Base-by-base conservation (phyloP, 2,329 filamentous ascomycete species). In the Claviceps spartinae region DNA sequence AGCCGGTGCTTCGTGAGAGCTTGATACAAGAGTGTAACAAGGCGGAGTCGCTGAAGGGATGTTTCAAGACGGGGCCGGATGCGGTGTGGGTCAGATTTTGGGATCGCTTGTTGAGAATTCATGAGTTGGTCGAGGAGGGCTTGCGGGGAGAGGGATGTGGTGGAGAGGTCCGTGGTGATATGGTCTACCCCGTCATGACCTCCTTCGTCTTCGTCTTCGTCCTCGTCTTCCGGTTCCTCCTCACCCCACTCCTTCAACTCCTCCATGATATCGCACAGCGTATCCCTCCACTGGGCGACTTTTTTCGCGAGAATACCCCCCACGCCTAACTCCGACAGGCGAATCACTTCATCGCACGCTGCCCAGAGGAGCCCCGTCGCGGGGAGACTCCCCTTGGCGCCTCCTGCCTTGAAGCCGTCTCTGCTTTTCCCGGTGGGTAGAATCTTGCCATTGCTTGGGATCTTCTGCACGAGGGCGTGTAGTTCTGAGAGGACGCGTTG, bases 201-300 rank as follows among this genome's bases (percentile, higher is more conserved):
- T 44, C 24, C 2, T 44, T 26, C 11, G 4, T 26, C 9, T 24
- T 34, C 26, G 26, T 26, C 22, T 2, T 26, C 42, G 13, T 44
- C 22, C 4, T 45, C 42, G 22, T 34, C 44, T 13, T 80, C 78
- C 0, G 77, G 75, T 9, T 79, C 77, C 60, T 88, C 85, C 1
- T 88, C 85, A 20, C 83, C 81, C 88, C 90, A 96, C 59, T 91
- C 88, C 63, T 88, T 87, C 57, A 96, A 67, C 69, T 96, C 91
- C 56, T 86, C 80, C 58, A 94, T 78, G 0, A 88, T 85, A 69
- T 96, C 91, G 59, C 86, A 79, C 24, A 96, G 71, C 2, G 85
- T 79, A 52, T 86, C 86, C 42, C 81, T 73, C 67, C 84, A 87
- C 63, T 89, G 76, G 58, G 87, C 80, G 1, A 84, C 84, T 62